phyloP scores from a whole-genome alignment of 2,329 filamentous ascomycete species.

The Xylaria sp. region DNA sequence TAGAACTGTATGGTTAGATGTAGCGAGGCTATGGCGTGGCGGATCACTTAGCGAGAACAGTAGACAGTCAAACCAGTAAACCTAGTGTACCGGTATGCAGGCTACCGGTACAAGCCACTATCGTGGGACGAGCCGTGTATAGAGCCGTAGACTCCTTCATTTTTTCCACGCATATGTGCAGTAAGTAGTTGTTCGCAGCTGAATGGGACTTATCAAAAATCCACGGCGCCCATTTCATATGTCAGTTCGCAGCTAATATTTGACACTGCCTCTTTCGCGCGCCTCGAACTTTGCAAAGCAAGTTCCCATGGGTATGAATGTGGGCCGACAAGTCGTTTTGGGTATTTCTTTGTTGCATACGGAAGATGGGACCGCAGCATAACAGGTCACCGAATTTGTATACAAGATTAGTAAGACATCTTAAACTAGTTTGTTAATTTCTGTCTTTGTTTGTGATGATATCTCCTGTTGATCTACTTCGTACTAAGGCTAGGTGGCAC shows the following conservation, averaged over 20 bases:
- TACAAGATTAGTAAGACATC: not conserved
- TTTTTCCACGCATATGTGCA: not conserved
- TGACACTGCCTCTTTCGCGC: not conserved
- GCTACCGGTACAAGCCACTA: not conserved
- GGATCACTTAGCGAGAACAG: not conserved
- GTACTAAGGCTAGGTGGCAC: slow-evolving; percentile 64
- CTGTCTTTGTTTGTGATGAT: not conserved
- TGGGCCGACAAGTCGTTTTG: not conserved
- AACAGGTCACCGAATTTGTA: not conserved
- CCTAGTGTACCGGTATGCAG: not conserved
- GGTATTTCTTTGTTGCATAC: not conserved
- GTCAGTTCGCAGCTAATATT: not conserved
- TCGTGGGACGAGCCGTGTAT: not conserved
- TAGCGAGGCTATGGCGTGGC: not conserved
- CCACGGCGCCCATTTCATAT: not conserved
- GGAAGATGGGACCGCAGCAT: not conserved
- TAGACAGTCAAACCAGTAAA: not conserved
- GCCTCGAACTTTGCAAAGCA: not conserved
- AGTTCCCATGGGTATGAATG: not conserved
- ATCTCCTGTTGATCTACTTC: slow-evolving; percentile 19
- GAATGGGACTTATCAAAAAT: not conserved
- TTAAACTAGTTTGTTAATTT: not conserved
- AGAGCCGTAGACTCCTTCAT: not conserved
- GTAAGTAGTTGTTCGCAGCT: not conserved
- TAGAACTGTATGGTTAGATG: not conserved